A percentile compares a stretch with the other conserved stretches of the same genome.
phyloP scores from a whole-genome alignment of 768 basidiomycete genomes.

The Udeniomyces megalosporus region DNA sequence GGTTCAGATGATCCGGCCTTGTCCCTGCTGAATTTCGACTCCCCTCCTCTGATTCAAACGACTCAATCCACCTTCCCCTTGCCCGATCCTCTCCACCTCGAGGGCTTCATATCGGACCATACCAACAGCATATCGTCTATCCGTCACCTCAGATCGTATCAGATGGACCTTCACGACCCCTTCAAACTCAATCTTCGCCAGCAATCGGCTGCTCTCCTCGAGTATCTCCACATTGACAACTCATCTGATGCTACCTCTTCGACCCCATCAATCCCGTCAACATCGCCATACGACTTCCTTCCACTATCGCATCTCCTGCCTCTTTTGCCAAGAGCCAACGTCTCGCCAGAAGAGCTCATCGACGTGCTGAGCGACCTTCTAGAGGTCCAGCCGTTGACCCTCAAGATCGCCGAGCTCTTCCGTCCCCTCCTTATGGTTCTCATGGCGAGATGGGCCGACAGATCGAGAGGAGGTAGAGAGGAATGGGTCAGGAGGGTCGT shows the following conservation, averaged over 20 bases:
- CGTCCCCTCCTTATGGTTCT: conserved; percentile 65
- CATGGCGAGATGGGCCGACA: conserved; percentile 63
- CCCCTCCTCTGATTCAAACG: no score
- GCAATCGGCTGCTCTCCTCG: background rate
- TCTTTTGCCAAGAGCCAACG: background rate
- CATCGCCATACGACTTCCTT: conserved; percentile 7
- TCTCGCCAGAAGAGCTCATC: background rate
- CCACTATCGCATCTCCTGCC: background rate
- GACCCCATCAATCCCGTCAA: background rate
- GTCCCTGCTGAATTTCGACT: no score
- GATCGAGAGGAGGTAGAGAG: conserved; percentile 27
- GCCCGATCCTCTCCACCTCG: no score
- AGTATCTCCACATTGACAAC: background rate
- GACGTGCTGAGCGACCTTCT: conserved; percentile 44
- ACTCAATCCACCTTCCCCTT: no score
- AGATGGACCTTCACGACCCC: background rate
- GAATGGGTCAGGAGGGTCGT: conserved; percentile 31
- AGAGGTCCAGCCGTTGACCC: conserved; percentile 45
- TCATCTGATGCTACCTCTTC: background rate
- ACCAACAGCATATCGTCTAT: no score
- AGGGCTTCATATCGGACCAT: no score
- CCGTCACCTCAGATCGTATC: no score
- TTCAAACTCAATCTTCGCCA: conserved; percentile 8
- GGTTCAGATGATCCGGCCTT: no score
- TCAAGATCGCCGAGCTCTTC: conserved; percentile 47